Conservation (phyloP, 768 basidiomycete genomes). For the Auriscalpium orientale region DNA sequence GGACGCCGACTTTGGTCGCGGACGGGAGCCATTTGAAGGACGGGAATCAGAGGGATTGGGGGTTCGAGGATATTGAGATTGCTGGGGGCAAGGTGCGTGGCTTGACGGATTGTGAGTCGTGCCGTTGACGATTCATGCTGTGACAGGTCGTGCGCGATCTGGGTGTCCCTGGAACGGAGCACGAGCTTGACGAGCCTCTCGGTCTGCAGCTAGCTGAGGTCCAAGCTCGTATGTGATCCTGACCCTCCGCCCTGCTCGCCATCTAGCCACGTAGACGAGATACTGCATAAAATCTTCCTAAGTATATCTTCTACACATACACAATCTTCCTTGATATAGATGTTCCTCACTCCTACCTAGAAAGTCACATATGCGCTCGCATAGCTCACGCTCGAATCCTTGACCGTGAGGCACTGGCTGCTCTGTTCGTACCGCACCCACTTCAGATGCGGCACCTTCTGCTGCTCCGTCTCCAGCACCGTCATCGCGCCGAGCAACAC, state of each 20-base stretch:
- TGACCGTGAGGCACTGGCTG: constrained; percentile 54
- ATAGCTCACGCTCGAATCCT: constrained; percentile 93
- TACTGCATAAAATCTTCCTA: too few species aligned
- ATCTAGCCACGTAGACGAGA: too few species aligned
- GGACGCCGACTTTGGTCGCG: constrained; percentile 41
- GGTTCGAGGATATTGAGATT: constrained; percentile 65
- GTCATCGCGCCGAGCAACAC: constrained; percentile 78
- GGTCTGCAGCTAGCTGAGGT: constrained; percentile 37
- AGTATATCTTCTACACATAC: neutral
- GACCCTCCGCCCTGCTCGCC: too few species aligned
- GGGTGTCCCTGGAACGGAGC: constrained; percentile 62
- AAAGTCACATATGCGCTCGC: constrained; percentile 81
- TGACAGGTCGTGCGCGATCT: constrained; percentile 60
- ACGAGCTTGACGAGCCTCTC: constrained; percentile 46
- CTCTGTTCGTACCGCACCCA: constrained; percentile 97
- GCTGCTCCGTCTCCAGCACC: constrained; percentile 38
- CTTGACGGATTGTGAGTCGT: neutral
- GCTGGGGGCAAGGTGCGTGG: constrained; percentile 49
- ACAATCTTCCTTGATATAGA: neutral
- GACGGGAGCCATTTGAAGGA: constrained; percentile 53
- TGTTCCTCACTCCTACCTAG: constrained; percentile 20
- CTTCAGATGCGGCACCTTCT: constrained; percentile 35
- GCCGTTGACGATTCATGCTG: neutral
- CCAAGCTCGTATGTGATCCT: constrained; percentile 6
- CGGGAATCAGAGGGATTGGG: constrained; percentile 66